These are phyloP conservation scores for Ascodesmis nigricans DNA, from an alignment of 495 filamentous ascomycete species.

Conservation along the genomic window DNA sequence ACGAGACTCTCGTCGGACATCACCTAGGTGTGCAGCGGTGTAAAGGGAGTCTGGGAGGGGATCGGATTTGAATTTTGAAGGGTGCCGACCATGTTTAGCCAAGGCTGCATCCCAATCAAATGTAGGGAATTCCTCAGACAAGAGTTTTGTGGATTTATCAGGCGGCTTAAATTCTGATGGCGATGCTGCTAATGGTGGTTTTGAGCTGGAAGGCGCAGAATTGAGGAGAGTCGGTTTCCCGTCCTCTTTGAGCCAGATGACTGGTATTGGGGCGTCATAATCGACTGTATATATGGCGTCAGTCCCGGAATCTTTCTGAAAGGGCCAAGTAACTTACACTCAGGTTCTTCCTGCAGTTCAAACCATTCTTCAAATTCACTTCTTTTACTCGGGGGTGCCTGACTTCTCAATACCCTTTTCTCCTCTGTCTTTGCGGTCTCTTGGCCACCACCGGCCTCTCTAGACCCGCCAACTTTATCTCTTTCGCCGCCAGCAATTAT, in stretches of 20 bases:
- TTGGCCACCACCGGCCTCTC: too few species aligned
- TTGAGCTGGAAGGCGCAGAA: neutral
- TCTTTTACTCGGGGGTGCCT: conserved; percentile 12
- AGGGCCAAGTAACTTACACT: neutral
- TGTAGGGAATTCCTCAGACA: conserved; percentile 1
- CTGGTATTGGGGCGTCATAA: conserved; percentile 1
- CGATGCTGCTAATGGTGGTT: neutral
- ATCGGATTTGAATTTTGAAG: conserved; percentile 8
- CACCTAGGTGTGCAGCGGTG: conserved; percentile 9
- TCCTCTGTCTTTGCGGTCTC: conserved; percentile 14
- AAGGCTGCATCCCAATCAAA: conserved; percentile 13
- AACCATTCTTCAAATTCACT: conserved; percentile 19
- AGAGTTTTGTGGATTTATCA: neutral
- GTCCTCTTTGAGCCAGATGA: neutral
- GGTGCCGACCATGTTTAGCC: neutral
- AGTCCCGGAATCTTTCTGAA: neutral
- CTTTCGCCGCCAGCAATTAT: neutral
- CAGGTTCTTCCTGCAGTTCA: conserved; percentile 14
- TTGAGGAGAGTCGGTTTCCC: neutral
- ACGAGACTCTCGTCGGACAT: conserved; percentile 42
- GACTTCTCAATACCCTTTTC: conserved; percentile 19
- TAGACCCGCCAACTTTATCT: conserved; percentile 6
- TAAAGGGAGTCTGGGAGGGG: conserved; percentile 15
- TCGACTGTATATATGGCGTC: conserved; percentile 7
- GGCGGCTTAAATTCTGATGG: neutral